Conservation (phyloP, 371 early-diverging fungal species). For the Actinomucor elegans region DNA sequence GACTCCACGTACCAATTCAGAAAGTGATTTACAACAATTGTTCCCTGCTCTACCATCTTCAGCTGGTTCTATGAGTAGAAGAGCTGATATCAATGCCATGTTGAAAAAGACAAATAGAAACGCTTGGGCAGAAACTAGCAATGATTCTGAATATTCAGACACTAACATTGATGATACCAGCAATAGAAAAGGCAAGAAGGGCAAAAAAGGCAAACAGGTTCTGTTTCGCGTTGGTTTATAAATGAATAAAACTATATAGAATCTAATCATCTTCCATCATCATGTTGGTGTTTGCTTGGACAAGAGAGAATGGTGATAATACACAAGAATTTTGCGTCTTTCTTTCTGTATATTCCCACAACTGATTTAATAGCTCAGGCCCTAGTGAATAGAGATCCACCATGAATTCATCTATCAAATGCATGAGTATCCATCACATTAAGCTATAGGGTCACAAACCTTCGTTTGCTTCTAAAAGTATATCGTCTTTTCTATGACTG, state of each 20-base stretch:
- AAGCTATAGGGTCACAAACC: constrained; percentile 19
- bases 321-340: neutral
- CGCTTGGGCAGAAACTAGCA: constrained; percentile 9
- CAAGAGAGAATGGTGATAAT: constrained; percentile 22
- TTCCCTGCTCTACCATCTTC: constrained; percentile 22
- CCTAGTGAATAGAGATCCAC: constrained; percentile 49
- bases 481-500: constrained; percentile 23
- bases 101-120: constrained; percentile 6
- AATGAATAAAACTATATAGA: neutral
- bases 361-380: constrained; percentile 25
- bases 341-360: constrained; percentile 40
- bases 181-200: constrained; percentile 42
- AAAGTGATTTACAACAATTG: constrained; percentile 7
- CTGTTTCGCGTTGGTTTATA: constrained; percentile 60
- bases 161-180: neutral
- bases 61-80: neutral
- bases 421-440: neutral
- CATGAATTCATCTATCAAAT: constrained; percentile 32
- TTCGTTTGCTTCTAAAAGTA: constrained; percentile 25
- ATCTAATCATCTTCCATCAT: constrained; percentile 12
- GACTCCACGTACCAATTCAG: constrained; percentile 4
- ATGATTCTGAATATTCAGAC: constrained; percentile 7
- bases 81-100: constrained; percentile 13
- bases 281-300: constrained; percentile 20
- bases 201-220: constrained; percentile 59